Percentiles rank a stretch among this genome's conserved stretches.
phyloP scores from a whole-genome alignment of 768 basidiomycete species.

The Panus rudis region DNA sequence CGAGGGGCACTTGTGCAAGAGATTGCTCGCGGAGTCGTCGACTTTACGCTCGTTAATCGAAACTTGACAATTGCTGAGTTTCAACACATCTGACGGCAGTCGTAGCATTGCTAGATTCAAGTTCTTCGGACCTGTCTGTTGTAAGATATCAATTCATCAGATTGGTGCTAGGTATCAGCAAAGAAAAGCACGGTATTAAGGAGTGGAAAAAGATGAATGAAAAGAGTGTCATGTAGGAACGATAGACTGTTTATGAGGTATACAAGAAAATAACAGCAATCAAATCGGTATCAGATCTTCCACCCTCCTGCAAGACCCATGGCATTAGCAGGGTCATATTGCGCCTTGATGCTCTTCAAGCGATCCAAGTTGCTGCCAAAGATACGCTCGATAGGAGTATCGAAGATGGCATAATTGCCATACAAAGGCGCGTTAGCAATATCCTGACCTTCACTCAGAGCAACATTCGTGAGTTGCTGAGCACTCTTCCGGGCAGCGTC shows the following conservation, averaged over 20 bases:
- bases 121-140: too few species aligned
- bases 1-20: too few species aligned
- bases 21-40: too few species aligned
- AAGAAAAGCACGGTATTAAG: too few species aligned
- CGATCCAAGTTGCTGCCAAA: conserved; percentile 42
- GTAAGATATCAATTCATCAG: too few species aligned
- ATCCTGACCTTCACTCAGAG: conserved; percentile 34
- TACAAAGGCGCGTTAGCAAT: conserved; percentile 38
- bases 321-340: conserved; percentile 48
- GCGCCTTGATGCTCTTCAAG: conserved; percentile 33
- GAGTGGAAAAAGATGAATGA: too few species aligned
- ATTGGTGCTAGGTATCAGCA: too few species aligned
- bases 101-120: too few species aligned
- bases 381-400: conserved; percentile 42
- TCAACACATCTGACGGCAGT: too few species aligned
- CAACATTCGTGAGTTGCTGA: conserved; percentile 32
- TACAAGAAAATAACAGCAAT: not conserved
- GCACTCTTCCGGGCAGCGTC: conserved; percentile 33
- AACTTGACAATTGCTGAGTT: too few species aligned
- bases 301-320: conserved; percentile 67
- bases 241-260: not conserved
- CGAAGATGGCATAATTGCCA: conserved; percentile 51
- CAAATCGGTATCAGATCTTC: conserved; percentile 36
- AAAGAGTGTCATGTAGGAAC: too few species aligned
- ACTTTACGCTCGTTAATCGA: too few species aligned